Conservation (phyloP, 1,284 basidiomycete species). For the Irpex sp. region DNA sequence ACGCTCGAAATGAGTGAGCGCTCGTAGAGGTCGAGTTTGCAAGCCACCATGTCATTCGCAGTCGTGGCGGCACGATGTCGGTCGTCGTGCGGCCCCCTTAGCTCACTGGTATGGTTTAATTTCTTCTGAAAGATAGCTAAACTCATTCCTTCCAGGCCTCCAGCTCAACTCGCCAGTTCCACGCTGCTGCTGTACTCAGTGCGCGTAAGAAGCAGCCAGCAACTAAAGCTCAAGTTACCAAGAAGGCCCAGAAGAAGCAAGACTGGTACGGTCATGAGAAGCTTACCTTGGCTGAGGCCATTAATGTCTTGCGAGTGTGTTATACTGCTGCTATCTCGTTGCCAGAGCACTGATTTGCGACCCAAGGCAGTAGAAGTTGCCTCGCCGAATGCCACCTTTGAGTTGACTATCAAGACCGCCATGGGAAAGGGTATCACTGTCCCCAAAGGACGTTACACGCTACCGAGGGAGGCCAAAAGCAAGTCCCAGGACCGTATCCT, state of each 20-base stretch:
- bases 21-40: conserved; percentile 14
- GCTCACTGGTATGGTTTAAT: conserved; percentile 5
- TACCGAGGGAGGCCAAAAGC: conserved; percentile 74
- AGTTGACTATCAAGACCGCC: conserved; percentile 77
- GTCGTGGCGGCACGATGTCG: conserved; percentile 19
- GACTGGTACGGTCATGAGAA: conserved; percentile 56
- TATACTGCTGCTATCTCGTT: conserved; percentile 12
- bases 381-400: conserved; percentile 71
- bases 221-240: conserved; percentile 63
- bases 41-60: conserved; percentile 20
- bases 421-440: conserved; percentile 71
- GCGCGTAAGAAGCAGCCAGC: conserved; percentile 45
- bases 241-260: conserved; percentile 45
- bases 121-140: background rate
- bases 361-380: conserved; percentile 76
- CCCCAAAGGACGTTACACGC: conserved; percentile 73
- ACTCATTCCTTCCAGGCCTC: conserved; percentile 4
- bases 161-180: conserved; percentile 40
- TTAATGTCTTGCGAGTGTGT: conserved; percentile 65
- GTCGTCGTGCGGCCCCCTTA: conserved; percentile 16
- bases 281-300: conserved; percentile 59
- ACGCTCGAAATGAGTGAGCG: conserved; percentile 1
- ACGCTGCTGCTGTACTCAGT: conserved; percentile 40
- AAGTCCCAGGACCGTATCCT: conserved; percentile 72
- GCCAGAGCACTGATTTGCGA: background rate